These are phyloP conservation scores for Candida neerlandica DNA, from an alignment of 1,139 yeast genomes.

Conservation along the genomic window DNA sequence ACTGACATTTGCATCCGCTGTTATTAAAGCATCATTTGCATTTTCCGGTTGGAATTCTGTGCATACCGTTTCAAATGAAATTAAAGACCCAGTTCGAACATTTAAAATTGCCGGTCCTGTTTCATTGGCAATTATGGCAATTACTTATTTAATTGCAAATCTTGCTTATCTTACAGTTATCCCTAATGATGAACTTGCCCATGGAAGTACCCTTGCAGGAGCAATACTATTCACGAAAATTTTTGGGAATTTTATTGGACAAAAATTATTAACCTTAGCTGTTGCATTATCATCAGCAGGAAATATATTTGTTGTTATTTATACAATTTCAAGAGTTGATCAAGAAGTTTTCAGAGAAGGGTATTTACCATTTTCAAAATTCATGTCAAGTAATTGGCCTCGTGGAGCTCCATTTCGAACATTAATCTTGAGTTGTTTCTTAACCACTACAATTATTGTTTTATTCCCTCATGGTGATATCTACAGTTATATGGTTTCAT, in stretches of 20 bases:
- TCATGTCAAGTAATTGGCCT: constrained; percentile 60
- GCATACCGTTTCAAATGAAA: constrained; percentile 63
- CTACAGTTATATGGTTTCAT: constrained; percentile 70
- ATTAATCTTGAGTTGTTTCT: constrained; percentile 35
- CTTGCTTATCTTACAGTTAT: constrained; percentile 58
- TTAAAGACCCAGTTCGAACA: constrained; percentile 58
- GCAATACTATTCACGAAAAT: constrained; percentile 58
- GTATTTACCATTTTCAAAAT: constrained; percentile 52
- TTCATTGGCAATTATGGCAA: constrained; percentile 48
- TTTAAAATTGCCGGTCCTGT: constrained; percentile 63
- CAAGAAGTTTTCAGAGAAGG: constrained; percentile 71
- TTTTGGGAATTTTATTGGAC: constrained; percentile 55
- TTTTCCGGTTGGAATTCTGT: constrained; percentile 68
- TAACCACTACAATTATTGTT: constrained; percentile 47
- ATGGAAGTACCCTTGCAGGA: constrained; percentile 61
- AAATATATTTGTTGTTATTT: constrained; percentile 62
- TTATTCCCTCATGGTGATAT: constrained; percentile 80
- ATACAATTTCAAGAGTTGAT: constrained; percentile 60
- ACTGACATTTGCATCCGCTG: constrained; percentile 56
- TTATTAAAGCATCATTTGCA: constrained; percentile 61
- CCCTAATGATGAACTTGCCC: constrained; percentile 53
- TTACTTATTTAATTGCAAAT: constrained; percentile 57
- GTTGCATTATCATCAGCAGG: constrained; percentile 65
- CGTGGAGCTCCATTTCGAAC: constrained; percentile 59
- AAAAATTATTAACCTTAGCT: constrained; percentile 54